Evolutionary conservation across 352 stramenopile genomes (phyloP).

Genomic region (Globisporangium cylindrosporum): DNA sequence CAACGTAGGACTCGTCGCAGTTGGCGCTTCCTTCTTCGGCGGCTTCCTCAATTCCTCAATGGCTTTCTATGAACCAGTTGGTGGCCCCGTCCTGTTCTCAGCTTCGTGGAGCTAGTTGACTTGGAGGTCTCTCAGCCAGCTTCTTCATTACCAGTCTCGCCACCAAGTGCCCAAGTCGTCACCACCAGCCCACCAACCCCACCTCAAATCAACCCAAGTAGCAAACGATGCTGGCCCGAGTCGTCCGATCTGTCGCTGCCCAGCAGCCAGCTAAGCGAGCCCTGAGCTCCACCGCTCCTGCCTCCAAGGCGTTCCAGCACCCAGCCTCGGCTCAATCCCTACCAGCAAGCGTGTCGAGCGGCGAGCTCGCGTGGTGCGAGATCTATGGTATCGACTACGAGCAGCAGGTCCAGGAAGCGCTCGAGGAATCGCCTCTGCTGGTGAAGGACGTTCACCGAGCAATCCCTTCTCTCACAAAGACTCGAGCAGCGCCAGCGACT

Average conservation of each 20-base stretch:
- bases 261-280: background rate
- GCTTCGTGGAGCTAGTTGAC: background rate
- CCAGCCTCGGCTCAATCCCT: background rate
- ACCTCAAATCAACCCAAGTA: background rate
- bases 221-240: background rate
- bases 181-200: background rate
- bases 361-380: constrained; percentile 70
- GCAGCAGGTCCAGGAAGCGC: constrained; percentile 56
- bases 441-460: constrained; percentile 25
- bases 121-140: too few relatives aligned
- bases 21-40: background rate
- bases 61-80: too few relatives aligned
- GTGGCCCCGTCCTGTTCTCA: background rate
- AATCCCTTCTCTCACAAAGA: background rate
- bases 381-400: constrained; percentile 79
- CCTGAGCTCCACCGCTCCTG: background rate
- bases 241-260: background rate
- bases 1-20: background rate
- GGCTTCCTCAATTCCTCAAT: background rate
- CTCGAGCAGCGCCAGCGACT: constrained; percentile 11
- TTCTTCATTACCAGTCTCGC: background rate
- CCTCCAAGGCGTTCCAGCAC: background rate
- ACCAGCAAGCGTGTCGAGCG: constrained; percentile 27
- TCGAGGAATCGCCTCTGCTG: constrained; percentile 48
- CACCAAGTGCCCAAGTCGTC: background rate